These are phyloP conservation scores for Arthrobotrys pseudoclavata DNA, from an alignment of 2,329 filamentous ascomycete species.

Conservation along the genomic window DNA sequence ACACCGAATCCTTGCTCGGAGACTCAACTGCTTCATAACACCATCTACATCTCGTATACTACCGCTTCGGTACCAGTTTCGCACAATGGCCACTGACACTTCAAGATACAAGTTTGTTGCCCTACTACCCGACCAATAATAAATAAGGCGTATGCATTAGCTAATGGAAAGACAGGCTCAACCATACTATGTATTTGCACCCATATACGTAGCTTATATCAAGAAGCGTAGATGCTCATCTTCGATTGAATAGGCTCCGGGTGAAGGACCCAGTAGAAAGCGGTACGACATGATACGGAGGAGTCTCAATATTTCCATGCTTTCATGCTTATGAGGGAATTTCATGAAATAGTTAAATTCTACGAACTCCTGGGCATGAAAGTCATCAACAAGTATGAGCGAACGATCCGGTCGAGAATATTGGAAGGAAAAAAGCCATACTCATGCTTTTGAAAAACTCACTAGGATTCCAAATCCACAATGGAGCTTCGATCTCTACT, in stretches of 20 bases:
- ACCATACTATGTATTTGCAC: conserved; percentile 62
- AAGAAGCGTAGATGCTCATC: conserved; percentile 60
- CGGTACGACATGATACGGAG: conserved; percentile 67
- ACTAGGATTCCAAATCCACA: conserved; percentile 76
- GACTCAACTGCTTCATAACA: conserved; percentile 22
- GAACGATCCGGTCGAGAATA: neutral
- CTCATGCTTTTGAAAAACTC: neutral
- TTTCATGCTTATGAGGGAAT: neutral
- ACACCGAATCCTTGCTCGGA: conserved; percentile 34
- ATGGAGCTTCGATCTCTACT: conserved; percentile 94
- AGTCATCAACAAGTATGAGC: conserved; percentile 79
- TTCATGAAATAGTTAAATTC: conserved; percentile 77
- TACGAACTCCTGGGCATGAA: conserved; percentile 94
- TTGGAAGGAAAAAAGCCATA: neutral
- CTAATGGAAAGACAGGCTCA: conserved; percentile 42
- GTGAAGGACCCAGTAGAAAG: conserved; percentile 93
- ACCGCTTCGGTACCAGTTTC: conserved; percentile 33
- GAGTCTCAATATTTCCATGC: conserved; percentile 59
- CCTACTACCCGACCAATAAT: neutral
- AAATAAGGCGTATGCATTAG: neutral
- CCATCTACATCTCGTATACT: conserved; percentile 16
- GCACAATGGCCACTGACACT: conserved; percentile 72
- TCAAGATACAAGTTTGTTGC: conserved; percentile 74
- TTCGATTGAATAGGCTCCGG: conserved; percentile 77
- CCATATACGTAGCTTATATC: neutral